Evolutionary conservation across 2,329 filamentous ascomycete species (phyloP).

Genomic region (Ophiosphaerella narmari): DNA sequence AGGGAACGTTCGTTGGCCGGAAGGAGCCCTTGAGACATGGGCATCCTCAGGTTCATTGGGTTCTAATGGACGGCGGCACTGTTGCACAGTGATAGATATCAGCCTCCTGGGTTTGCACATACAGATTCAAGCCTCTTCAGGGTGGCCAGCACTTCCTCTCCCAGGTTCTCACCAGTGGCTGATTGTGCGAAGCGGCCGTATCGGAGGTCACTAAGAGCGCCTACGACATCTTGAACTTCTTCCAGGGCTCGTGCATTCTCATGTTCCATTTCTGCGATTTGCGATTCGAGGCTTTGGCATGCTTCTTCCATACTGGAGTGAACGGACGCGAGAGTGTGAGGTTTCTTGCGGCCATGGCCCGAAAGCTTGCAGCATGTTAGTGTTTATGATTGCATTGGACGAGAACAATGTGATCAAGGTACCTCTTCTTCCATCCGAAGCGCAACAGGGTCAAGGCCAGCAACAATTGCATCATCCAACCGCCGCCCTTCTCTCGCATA

Average conservation of each 20-base stretch:
- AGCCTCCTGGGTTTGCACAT: constrained; percentile 50
- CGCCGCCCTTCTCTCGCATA: constrained; percentile 60
- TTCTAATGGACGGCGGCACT: neutral
- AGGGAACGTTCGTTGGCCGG: too few species aligned
- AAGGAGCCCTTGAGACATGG: too few species aligned
- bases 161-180: constrained; percentile 61
- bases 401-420: neutral
- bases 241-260: constrained; percentile 66
- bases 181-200: constrained; percentile 70
- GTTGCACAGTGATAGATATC: constrained; percentile 6
- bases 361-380: constrained; percentile 58
- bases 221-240: constrained; percentile 68
- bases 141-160: constrained; percentile 69
- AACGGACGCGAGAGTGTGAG: constrained; percentile 67
- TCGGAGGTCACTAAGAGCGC: constrained; percentile 77
- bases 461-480: constrained; percentile 59
- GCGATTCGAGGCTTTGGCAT: constrained; percentile 66
- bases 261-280: constrained; percentile 68
- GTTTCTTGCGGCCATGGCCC: constrained; percentile 51
- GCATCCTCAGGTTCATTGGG: too few species aligned
- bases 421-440: constrained; percentile 61
- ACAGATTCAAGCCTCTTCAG: constrained; percentile 66
- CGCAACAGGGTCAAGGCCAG: constrained; percentile 61
- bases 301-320: constrained; percentile 72
- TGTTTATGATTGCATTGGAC: neutral